Evolutionary conservation across 1,139 yeast genomes (phyloP), one percentile per base, ranked within the genome.

Genomic region (Candida frijolesensis): DNA sequence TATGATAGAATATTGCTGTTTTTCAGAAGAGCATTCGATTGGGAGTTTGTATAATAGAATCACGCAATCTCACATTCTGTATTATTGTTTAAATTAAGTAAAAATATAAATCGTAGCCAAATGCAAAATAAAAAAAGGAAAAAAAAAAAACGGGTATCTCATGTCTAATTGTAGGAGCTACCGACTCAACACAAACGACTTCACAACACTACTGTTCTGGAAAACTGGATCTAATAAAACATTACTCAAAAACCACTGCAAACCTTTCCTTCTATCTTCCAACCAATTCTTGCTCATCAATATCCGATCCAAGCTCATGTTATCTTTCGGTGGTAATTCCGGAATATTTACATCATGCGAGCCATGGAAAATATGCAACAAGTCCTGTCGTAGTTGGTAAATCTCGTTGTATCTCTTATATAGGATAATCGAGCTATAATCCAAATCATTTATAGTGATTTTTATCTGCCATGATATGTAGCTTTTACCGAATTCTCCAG

Each of bases 201-300:
- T 78, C 10, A 86, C 82, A 10, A 76, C 70, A 1, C 62, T 63
- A 25, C 79, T 67, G 48, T 73, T 70, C 54, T 81, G 79, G 56
- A 82, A 71, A 8, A 70, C 69, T 0, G 95, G 94, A 59, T 88
- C 85, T 59, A 89, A 70, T 37, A 89, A 64, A 4, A 87, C 82
- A 56, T 85, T 83, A 54, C 83, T 80, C 60, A 87, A 62, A 65
- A 89, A 89, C 78, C 85, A 89, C 60, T 88, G 95, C 18, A 89
- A 69, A 0, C 94, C 90, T 48, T 78, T 76, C 11, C 91, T 67
- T 42, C 96, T 68, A 30, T 72, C 72, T 53, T 80, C 87, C 35
- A 89, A 64, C 77, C 91, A 89, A 35, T 55, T 59, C 27, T 56
- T 64, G 7, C 73, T 64, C 56, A 76, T 70, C 46, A 83, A 70